These are phyloP conservation scores for Crithidia sp. DNA, from an alignment of 208 protist genomes.

Conservation along the genomic window DNA sequence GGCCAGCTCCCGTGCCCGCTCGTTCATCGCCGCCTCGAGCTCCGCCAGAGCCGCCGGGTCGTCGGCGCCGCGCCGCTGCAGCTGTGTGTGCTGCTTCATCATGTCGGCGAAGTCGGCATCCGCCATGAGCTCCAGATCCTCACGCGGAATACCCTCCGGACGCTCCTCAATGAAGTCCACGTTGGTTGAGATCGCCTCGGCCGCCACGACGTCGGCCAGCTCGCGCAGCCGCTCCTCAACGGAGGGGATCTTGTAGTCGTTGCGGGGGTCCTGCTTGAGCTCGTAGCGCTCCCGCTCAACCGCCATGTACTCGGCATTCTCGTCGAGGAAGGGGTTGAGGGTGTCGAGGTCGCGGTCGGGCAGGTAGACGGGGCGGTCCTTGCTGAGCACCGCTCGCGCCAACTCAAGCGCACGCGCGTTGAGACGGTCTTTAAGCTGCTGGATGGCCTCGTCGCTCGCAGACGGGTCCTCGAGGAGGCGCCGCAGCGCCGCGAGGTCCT, in stretches of 20 bases:
- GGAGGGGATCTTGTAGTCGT: conserved; percentile 44
- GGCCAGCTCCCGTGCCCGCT: conserved; percentile 50
- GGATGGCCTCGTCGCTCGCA: conserved; percentile 38
- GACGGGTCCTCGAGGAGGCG: conserved; percentile 39
- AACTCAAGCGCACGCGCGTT: conserved; percentile 54
- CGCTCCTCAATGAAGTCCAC: conserved; percentile 47
- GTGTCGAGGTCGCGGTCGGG: conserved; percentile 41
- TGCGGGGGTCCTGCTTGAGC: conserved; percentile 67
- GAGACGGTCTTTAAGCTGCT: conserved; percentile 43
- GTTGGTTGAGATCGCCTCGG: neutral
- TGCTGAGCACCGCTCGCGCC: conserved; percentile 42
- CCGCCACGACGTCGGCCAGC: conserved; percentile 33
- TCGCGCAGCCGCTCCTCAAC: conserved; percentile 49
- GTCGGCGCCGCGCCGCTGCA: conserved; percentile 22
- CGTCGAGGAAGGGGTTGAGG: conserved; percentile 61
- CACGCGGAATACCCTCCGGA: conserved; percentile 50
- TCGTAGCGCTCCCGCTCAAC: conserved; percentile 43
- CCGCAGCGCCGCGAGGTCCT: conserved; percentile 32
- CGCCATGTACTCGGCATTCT: conserved; percentile 49
- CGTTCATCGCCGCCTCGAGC: conserved; percentile 38
- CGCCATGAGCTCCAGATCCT: conserved; percentile 35
- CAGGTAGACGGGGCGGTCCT: conserved; percentile 54
- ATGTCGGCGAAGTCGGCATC: conserved; percentile 36
- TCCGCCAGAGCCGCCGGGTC: conserved; percentile 28
- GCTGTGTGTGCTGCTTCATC: conserved; percentile 29